Conservation (phyloP, 139 green algal species). For the Chlorella sp. region DNA sequence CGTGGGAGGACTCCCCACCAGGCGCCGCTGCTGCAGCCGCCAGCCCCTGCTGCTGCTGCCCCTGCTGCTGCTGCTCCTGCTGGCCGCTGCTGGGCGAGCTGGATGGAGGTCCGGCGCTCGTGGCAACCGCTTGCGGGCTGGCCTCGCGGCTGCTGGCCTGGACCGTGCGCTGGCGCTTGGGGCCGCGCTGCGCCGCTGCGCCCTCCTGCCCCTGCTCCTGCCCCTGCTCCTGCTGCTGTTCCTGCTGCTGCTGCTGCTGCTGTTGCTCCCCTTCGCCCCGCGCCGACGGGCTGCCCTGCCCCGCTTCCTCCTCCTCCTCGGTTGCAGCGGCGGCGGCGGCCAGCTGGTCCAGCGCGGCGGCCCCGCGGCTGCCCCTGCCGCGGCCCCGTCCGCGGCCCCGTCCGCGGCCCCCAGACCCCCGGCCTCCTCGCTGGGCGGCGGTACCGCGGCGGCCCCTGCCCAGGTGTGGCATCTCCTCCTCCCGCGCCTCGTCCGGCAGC, state of each 20-base stretch:
- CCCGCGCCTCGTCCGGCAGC: too few relatives aligned
- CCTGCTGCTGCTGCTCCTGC: neutral
- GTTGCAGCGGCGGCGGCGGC: neutral
- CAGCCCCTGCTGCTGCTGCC: constrained; percentile 12
- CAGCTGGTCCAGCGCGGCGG: neutral
- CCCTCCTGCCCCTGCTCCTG: neutral
- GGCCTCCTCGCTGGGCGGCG: too few relatives aligned
- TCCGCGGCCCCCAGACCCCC: too few relatives aligned
- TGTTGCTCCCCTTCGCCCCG: neutral
- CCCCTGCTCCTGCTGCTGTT: neutral
- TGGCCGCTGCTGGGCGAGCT: neutral
- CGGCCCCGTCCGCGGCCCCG: neutral
- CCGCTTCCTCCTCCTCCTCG: constrained; percentile 1
- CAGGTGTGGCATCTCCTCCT: too few relatives aligned
- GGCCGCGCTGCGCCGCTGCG: too few relatives aligned
- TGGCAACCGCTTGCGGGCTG: too few relatives aligned
- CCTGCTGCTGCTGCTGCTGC: constrained; percentile 3
- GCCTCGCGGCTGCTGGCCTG: too few relatives aligned
- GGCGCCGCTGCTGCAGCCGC: too few relatives aligned
- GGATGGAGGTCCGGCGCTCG: too few relatives aligned
- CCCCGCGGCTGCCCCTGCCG: constrained; percentile 1
- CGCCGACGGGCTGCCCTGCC: neutral
- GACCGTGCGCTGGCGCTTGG: too few relatives aligned
- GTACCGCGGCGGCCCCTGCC: too few relatives aligned
- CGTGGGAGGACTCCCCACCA: too few relatives aligned